These are phyloP conservation scores for Boletus sensibilis DNA, from an alignment of 768 basidiomycete genomes.

Conservation along the genomic window DNA sequence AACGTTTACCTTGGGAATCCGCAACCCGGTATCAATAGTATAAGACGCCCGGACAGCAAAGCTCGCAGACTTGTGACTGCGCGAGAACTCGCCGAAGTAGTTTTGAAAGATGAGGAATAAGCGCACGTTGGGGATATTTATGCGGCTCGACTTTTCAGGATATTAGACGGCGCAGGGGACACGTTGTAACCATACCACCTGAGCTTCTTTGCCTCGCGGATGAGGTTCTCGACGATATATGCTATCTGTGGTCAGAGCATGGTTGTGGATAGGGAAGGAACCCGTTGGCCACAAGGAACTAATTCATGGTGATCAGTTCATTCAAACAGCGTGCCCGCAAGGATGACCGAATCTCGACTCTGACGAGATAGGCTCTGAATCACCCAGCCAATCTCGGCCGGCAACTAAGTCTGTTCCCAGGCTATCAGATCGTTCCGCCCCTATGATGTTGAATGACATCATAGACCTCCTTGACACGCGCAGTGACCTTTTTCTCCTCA, in stretches of 20 bases:
- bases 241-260: background rate
- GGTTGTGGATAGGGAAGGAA: background rate
- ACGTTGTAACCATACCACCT: conserved; percentile 14
- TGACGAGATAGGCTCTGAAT: no score
- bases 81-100: conserved; percentile 10
- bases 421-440: no score
- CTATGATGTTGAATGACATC: background rate
- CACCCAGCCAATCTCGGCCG: no score
- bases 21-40: conserved; percentile 12
- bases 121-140: conserved; percentile 19
- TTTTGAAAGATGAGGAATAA: conserved; percentile 11
- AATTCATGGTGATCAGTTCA: background rate
- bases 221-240: background rate
- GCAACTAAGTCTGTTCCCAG: no score
- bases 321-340: no score
- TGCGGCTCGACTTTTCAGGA: conserved; percentile 4
- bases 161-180: conserved; percentile 7
- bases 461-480: background rate
- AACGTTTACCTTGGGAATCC: background rate
- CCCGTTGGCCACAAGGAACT: background rate
- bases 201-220: conserved; percentile 20
- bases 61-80: conserved; percentile 5
- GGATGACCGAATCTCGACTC: no score
- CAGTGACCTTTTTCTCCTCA: background rate
- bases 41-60: conserved; percentile 1